These are phyloP conservation scores for Plasmopara muralis DNA, from an alignment of 352 stramenopile species.

Conservation along the genomic window DNA sequence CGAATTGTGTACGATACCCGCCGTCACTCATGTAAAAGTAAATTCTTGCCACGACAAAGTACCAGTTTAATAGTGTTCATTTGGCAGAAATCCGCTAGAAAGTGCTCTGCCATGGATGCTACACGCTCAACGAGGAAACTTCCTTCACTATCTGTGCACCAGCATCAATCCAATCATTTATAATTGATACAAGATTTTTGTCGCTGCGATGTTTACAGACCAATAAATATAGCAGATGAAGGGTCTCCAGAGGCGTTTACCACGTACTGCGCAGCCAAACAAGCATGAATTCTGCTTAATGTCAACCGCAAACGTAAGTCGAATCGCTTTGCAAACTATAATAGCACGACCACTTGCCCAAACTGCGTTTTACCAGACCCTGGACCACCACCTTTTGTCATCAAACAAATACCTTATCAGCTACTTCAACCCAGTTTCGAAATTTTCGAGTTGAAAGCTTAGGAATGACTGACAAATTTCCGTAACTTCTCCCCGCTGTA, in stretches of 20 bases:
- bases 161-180: background rate
- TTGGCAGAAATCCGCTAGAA: conserved; percentile 66
- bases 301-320: conserved; percentile 1
- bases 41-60: background rate
- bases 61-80: conserved; percentile 26
- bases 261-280: conserved; percentile 48
- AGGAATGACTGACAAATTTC: conserved; percentile 64
- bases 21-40: no score
- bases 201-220: conserved; percentile 16
- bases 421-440: background rate
- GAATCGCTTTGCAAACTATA: background rate
- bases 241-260: conserved; percentile 11
- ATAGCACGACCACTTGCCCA: conserved; percentile 11
- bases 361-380: conserved; percentile 77
- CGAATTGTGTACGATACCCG: background rate
- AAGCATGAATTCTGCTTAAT: conserved; percentile 51
- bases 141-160: conserved; percentile 80
- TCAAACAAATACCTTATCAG: background rate
- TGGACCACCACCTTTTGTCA: conserved; percentile 41
- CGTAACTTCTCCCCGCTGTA: conserved; percentile 63
- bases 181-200: background rate
- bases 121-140: conserved; percentile 88
- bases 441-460: background rate
- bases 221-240: conserved; percentile 50
- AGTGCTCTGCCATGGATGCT: conserved; percentile 68